Base-by-base conservation (phyloP, 495 filamentous ascomycete genomes). In the Aspergillus cristatus region DNA sequence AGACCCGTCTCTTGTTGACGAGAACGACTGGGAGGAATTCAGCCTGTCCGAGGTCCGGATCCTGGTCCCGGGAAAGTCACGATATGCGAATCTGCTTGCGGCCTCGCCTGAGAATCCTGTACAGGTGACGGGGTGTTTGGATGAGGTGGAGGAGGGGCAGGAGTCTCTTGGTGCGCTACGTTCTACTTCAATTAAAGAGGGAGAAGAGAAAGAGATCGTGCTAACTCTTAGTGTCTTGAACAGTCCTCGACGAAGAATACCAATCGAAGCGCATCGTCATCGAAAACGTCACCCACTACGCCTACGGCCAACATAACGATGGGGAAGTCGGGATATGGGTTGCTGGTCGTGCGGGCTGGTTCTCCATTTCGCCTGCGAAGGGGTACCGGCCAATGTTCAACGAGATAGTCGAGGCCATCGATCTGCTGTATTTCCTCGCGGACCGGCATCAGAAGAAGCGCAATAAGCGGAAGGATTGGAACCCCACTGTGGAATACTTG, bases 261-360 rank as follows among this genome's bases (percentile, higher is more conserved):
- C 42, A 66, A 37, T 54, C 63, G 7, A 71, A 73, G 24, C 64
- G 71, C 41, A 76, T 90, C 46, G 74, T 84, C 39, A 72, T 89
- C 32, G 59, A 67, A 25, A 63, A 73, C 32, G 78, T 84, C 0
- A 66, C 65, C 7, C 63, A 70, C 7, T 93, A 79, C 58, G 78
- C 85, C 0, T 83, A 85, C 50, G 82, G 81, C 14, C 71, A 81
- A 34, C 74, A 70, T 34, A 68, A 68, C 8, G 70, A 79, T 46
- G 69, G 74, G 6, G 70, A 67, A 14, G 65, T 78, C 25, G 69
- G 73, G 24, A 58, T 89, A 33, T 94, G 86, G 86, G 82, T 83
- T 20, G 74, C 76, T 24, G 85, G 86, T 33, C 58, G 67, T 41
- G 75, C 81, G n/a, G 86, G 84, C 38, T 90, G 84, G 84, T 90